Evolutionary conservation across 345 rosid species (phyloP), one percentile per base, ranked within the genome.

Genomic region (Reutealis trisperma): DNA sequence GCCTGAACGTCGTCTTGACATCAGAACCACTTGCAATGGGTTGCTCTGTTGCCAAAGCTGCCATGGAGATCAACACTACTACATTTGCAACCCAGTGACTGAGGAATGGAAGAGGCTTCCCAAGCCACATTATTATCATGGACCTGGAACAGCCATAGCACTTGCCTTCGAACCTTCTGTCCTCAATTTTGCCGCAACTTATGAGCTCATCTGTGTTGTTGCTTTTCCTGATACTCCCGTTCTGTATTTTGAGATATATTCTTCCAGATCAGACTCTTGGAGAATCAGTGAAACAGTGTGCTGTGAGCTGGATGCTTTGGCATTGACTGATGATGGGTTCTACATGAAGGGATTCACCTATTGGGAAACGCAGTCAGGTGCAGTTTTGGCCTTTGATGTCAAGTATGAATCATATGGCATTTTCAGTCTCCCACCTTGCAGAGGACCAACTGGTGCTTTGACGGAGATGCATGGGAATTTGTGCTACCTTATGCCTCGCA

Each of bases 51-150:
- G 85, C 82, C 80, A 64, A 60, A 72, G 85, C 54, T 22, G 41
- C 15, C 15, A 1, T 25, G 74, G 57, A 21, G 60, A 47, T 30
- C 4, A 8, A 32, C n/a, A 41, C 24, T 88, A 88, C 77, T 86
- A 81, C 78, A 81, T 84, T 18, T 88, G 87, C 87, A 88, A 86
- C 78, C 90, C 89, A 14, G 89, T 58, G 44, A 83, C 77, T 0
- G 32, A 59, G 85, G 62, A 82, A n/a, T 84, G 86, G 86, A 73
- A 37, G 44, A 58, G 7, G 75, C 84, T 88, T 78, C 87, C 87
- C 0, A 10, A 62, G 68, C 86, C 90, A 51, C 27, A 0, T 0
- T n/a, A 61, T 54, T 76, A 74, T 70, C 90, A 88, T 58, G 78
- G 81, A 7, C 55, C 76, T 14, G 75, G 74, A 52, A 72, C 86